Conservation (phyloP, 805 yeast genomes). For the Candida maris region DNA sequence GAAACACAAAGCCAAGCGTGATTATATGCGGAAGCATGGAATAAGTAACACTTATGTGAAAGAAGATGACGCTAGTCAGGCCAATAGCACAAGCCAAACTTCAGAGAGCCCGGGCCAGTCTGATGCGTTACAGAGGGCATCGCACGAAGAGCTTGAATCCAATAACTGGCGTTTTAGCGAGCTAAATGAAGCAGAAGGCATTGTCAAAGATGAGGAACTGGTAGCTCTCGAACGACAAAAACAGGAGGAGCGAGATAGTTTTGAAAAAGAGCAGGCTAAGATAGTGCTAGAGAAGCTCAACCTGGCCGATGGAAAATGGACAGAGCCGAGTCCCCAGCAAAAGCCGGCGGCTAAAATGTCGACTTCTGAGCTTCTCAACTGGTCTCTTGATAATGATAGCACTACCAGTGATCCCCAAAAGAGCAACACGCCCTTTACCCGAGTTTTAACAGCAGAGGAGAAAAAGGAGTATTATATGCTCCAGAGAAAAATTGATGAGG, state of each 20-base stretch:
- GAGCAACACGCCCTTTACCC: background rate
- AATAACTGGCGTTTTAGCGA: slow-evolving; percentile 29
- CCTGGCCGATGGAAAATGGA: slow-evolving; percentile 7
- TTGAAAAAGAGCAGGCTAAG: slow-evolving; percentile 7
- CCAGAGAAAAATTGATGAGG: slow-evolving; percentile 20
- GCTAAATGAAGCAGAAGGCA: slow-evolving; percentile 5
- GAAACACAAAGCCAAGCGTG: slow-evolving; percentile 43
- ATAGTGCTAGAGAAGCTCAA: slow-evolving; percentile 10
- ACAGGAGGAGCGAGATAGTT: background rate
- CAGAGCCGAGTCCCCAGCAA: slow-evolving; percentile 1
- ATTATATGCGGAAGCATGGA: slow-evolving; percentile 43
- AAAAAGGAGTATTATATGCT: slow-evolving; percentile 18
- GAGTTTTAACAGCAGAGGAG: slow-evolving; percentile 21
- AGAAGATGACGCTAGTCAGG: slow-evolving; percentile 8
- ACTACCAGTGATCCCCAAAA: background rate
- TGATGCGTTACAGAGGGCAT: background rate
- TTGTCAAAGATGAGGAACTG: slow-evolving; percentile 21
- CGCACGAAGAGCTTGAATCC: slow-evolving; percentile 5
- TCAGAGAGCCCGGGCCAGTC: background rate
- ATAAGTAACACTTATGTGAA: slow-evolving; percentile 8
- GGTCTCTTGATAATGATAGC: slow-evolving; percentile 7
- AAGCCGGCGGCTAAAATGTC: slow-evolving; percentile 11
- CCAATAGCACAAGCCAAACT: slow-evolving; percentile 4
- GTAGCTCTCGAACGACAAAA: slow-evolving; percentile 6
- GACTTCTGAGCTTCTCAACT: slow-evolving; percentile 12